These are phyloP conservation scores for Echium plantagineum DNA, from an alignment of 257 asterid species.

Conservation along the genomic window DNA sequence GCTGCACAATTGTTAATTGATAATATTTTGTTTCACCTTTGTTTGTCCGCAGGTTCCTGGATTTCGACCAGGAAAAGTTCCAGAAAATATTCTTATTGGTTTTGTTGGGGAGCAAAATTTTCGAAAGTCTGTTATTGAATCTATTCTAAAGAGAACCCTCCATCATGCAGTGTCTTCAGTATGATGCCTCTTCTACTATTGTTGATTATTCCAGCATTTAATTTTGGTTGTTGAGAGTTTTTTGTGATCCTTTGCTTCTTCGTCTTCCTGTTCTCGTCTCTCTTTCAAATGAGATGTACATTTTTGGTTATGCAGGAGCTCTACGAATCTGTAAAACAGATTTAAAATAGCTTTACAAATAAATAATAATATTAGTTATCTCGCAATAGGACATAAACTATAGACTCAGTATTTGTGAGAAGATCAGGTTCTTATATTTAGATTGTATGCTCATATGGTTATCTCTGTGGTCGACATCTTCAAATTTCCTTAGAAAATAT, in stretches of 20 bases:
- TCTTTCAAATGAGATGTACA: background rate
- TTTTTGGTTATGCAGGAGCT: background rate
- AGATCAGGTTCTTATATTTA: background rate
- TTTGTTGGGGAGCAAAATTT: conserved; percentile 54
- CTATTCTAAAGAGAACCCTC: conserved; percentile 91
- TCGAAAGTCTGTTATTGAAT: conserved; percentile 69
- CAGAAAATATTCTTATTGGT: conserved; percentile 62
- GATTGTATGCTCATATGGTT: background rate
- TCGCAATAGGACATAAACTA: background rate
- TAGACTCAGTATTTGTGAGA: background rate
- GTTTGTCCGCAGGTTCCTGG: conserved; percentile 71
- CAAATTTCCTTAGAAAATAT: too few species aligned
- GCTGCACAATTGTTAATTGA: background rate
- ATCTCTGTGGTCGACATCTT: background rate
- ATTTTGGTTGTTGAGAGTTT: background rate
- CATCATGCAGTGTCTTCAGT: conserved; percentile 95
- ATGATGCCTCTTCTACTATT: conserved; percentile 12
- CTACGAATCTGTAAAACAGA: background rate
- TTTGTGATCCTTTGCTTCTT: background rate
- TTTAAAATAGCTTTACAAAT: background rate
- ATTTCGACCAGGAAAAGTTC: conserved; percentile 88
- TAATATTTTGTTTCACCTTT: conserved; percentile 2
- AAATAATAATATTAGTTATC: background rate
- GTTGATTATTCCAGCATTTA: background rate
- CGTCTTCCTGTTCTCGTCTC: background rate